A percentile compares a stretch with the other conserved stretches of the same genome.
Evolutionary conservation across 2,329 filamentous ascomycete genomes (phyloP).

Genomic region (Botrytis galanthina): DNA sequence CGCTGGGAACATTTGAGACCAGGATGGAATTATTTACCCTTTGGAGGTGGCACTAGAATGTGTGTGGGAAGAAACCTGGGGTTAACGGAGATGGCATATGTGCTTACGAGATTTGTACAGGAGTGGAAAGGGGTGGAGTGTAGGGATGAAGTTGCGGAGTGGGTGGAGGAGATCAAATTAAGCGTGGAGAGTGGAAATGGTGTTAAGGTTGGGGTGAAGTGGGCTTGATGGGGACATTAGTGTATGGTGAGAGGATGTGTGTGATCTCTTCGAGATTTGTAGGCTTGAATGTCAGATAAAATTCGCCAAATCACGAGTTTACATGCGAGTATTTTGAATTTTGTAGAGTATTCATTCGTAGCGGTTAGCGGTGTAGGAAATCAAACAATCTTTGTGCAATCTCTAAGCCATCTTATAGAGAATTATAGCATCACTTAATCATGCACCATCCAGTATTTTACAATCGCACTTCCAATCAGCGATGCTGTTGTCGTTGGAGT

Average conservation of each 20-base stretch:
- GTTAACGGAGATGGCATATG: constrained; percentile 17
- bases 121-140: constrained; percentile 43
- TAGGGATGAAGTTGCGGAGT: background rate
- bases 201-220: background rate
- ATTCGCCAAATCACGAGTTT: background rate
- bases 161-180: constrained; percentile 11
- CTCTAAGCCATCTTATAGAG: background rate
- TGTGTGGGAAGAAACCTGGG: constrained; percentile 53
- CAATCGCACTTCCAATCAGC: background rate
- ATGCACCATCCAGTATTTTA: background rate
- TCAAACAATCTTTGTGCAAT: background rate
- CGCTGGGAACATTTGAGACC: constrained; percentile 39
- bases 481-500: background rate
- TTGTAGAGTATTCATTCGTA: background rate
- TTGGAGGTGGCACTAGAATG: constrained; percentile 67
- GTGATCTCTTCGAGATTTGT: background rate
- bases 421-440: background rate
- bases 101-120: constrained; percentile 9
- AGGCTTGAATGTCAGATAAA: background rate
- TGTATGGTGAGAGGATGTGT: background rate
- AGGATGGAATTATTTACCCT: constrained; percentile 57
- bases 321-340: background rate
- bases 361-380: background rate
- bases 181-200: background rate
- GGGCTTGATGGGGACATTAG: background rate